Evolutionary conservation across 495 filamentous ascomycete genomes (phyloP).

Genomic region (Penicillium silybi): DNA sequence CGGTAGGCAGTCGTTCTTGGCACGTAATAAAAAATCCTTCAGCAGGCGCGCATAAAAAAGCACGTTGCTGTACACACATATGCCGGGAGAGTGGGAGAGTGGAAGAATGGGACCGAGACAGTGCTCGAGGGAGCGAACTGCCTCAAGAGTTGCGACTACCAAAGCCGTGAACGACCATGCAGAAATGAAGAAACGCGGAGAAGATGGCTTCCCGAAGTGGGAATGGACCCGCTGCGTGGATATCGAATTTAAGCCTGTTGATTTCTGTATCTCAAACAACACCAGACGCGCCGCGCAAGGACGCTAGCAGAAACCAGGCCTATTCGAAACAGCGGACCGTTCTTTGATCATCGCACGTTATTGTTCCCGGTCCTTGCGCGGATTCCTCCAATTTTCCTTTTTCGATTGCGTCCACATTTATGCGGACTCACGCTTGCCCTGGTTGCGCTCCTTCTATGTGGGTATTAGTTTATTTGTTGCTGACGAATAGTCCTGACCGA

Average conservation of each 20-base stretch:
- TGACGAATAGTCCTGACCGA: neutral
- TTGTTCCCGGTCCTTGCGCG: conserved; percentile 39
- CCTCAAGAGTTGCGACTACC: neutral
- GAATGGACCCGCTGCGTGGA: conserved; percentile 22
- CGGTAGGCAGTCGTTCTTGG: conserved; percentile 73
- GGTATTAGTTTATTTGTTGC: conserved; percentile 36
- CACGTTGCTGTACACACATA: conserved; percentile 99
- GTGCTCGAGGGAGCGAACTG: conserved; percentile 8
- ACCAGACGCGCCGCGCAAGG: conserved; percentile 23
- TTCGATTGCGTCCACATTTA: conserved; percentile 46
- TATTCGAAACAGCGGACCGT: conserved; percentile 28
- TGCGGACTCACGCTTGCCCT: conserved; percentile 91
- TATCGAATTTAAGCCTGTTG: conserved; percentile 36
- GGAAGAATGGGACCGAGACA: conserved; percentile 6
- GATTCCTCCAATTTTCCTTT: conserved; percentile 29
- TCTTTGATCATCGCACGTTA: conserved; percentile 38
- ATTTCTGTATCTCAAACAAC: conserved; percentile 33
- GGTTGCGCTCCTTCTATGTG: conserved; percentile 90
- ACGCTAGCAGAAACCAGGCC: conserved; percentile 31
- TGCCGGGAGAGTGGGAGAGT: conserved; percentile 56
- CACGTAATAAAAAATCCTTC: conserved; percentile 96
- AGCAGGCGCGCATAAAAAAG: conserved; percentile 75
- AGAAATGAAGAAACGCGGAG: conserved; percentile 2
- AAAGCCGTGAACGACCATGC: neutral
- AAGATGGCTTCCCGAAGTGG: conserved; percentile 11